phyloP scores from a whole-genome alignment of 73 alveolate species.

The Paramecium tetraurelia region DNA sequence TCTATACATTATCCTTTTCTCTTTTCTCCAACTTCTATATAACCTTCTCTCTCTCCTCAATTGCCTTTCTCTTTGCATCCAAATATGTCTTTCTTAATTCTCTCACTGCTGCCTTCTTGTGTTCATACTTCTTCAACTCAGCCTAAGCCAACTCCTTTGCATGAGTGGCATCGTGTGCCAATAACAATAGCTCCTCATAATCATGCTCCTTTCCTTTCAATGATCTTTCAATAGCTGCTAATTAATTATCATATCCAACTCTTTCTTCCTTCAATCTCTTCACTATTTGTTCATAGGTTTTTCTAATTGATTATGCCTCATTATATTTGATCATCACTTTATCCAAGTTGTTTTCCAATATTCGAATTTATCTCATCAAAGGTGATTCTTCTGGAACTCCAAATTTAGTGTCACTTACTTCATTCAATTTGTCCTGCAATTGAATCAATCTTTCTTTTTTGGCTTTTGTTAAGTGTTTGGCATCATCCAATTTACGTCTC shows the following conservation, averaged over 20 bases:
- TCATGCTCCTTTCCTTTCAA: constrained; percentile 95
- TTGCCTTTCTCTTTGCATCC: constrained; percentile 83
- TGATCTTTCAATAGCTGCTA: constrained; percentile 97
- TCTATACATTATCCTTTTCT: constrained; percentile 51
- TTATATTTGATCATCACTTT: constrained; percentile 79
- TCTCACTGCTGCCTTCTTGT: constrained; percentile 81
- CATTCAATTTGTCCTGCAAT: constrained; percentile 54
- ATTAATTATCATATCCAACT: constrained; percentile 98
- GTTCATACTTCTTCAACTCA: constrained; percentile 86
- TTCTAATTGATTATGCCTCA: constrained; percentile 79
- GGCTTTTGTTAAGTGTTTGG: constrained; percentile 57
- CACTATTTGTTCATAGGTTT: constrained; percentile 79
- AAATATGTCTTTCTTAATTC: constrained; percentile 77
- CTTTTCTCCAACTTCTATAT: constrained; percentile 81
- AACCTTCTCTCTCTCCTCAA: constrained; percentile 78
- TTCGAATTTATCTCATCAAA: constrained; percentile 87
- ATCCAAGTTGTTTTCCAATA: constrained; percentile 83
- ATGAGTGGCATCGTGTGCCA: constrained; percentile 98
- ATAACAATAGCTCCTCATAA: constrained; percentile 95
- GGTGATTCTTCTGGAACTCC: constrained; percentile 86
- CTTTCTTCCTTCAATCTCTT: constrained; percentile 97
- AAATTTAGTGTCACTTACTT: constrained; percentile 58
- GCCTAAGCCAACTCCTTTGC: constrained; percentile 97
- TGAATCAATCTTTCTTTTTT: constrained; percentile 44
- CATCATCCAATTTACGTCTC: constrained; percentile 65